Evolutionary conservation across 345 rosid species (phyloP), one percentile per base, ranked within the genome.

Genomic region (Zanthoxylum bungeanum): DNA sequence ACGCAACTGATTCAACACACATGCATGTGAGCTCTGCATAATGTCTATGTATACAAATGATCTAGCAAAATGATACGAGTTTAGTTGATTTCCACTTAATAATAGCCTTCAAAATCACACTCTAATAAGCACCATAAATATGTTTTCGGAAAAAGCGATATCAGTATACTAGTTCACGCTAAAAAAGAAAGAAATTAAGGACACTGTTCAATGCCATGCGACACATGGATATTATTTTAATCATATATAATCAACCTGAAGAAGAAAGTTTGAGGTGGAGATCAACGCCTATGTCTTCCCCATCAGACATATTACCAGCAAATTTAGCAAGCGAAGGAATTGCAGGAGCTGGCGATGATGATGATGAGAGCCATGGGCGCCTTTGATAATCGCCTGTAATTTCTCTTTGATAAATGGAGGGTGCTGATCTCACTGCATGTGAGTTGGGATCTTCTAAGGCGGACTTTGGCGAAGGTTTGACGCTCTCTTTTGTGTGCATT

Each of bases 401-500:
- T 47, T 69, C 76, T 69, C 55, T 73, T 7, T 59, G 75, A 63
- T 36, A 50, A 27, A 62, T 30, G 46, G 70, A 33, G 22, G 73
- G 76, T 5, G 59, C 4, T 37, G 85, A 22, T 53, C 77, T 78
- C 64, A 73, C 64, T 1, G 80, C 76, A 40, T 82, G 81, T 5
- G 85, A 68, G 64, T 24, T 68, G 24, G n/a, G n/a, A n/a, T n/a
- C n/a, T n/a, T n/a, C n/a, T n/a, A n/a, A n/a, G n/a, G n/a, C n/a
- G n/a, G n/a, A n/a, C n/a, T n/a, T n/a, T n/a, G n/a, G n/a, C n/a
- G n/a, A n/a, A n/a, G n/a, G n/a, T n/a, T 72, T 78, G 89, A 31
- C 89, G 81, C 82, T 85, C 91, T 58, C 86, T 76, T 66, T 83
- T 87, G 81, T 87, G 89, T 0, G 88, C 89, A 75, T 85, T 87